These are phyloP conservation scores for Macadamia tetraphylla DNA, from an alignment of 164 flowering plant species.

Conservation along the genomic window DNA sequence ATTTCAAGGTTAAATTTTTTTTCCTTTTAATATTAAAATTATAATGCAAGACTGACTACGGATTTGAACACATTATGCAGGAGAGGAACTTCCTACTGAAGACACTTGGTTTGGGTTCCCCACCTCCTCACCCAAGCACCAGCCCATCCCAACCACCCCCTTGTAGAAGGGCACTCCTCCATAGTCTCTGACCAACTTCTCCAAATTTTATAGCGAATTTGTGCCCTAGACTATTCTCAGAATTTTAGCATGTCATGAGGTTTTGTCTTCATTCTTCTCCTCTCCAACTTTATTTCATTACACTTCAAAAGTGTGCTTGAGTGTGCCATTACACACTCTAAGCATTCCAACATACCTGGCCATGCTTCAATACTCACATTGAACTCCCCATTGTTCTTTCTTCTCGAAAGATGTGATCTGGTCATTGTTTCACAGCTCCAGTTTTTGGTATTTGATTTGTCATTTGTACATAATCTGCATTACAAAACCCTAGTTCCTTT, in stretches of 20 bases:
- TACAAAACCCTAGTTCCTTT: conserved; percentile 18
- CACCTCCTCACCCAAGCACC: conserved; percentile 32
- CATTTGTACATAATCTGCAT: conserved; percentile 48
- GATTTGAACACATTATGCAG: conserved; percentile 37
- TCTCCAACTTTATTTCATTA: conserved; percentile 24
- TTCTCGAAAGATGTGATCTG: conserved; percentile 32
- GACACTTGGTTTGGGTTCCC: conserved; percentile 72
- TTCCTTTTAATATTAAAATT: background rate
- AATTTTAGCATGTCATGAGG: conserved; percentile 13
- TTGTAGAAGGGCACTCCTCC: conserved; percentile 88
- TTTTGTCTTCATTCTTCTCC: conserved; percentile 9
- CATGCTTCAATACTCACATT: conserved; percentile 21
- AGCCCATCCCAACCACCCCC: conserved; percentile 55
- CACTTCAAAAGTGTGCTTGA: conserved; percentile 27
- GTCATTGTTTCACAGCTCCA: conserved; percentile 26
- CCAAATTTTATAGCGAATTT: conserved; percentile 3
- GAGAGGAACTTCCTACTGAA: conserved; percentile 76
- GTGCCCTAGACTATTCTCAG: conserved; percentile 7
- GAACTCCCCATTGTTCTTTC: conserved; percentile 26
- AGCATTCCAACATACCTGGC: conserved; percentile 14
- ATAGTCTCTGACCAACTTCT: conserved; percentile 51
- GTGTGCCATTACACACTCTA: conserved; percentile 41
- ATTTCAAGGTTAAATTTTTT: background rate
- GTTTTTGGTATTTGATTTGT: conserved; percentile 30
- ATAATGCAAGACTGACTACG: conserved; percentile 11